Percentiles rank a stretch among this genome's conserved stretches.
phyloP scores from a whole-genome alignment of 2,329 filamentous ascomycete genomes.

The Apiospora kogelbergensis region DNA sequence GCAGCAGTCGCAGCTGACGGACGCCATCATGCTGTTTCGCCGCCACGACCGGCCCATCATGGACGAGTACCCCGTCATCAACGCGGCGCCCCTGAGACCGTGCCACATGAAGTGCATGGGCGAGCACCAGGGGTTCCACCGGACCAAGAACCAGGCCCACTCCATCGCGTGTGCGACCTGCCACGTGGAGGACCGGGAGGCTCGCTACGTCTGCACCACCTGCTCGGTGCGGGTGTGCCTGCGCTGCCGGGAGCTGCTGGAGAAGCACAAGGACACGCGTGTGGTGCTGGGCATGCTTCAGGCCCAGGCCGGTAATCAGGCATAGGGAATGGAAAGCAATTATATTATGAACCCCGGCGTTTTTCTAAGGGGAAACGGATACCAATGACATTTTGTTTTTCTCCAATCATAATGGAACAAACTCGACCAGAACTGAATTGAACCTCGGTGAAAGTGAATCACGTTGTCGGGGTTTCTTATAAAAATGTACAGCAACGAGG shows the following conservation, averaged over 20 bases:
- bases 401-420: not conserved
- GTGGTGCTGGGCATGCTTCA: slow-evolving; percentile 37
- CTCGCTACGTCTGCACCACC: slow-evolving; percentile 49
- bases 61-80: slow-evolving; percentile 22
- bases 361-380: not conserved
- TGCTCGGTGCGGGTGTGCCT: slow-evolving; percentile 54
- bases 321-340: not conserved
- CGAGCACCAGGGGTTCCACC: slow-evolving; percentile 47
- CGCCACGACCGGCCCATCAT: slow-evolving; percentile 9
- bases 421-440: not conserved
- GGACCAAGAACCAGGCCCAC: slow-evolving; percentile 48
- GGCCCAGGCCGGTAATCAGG: not conserved
- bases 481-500: not conserved
- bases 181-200: slow-evolving; percentile 42
- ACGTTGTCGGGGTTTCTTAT: not conserved
- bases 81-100: slow-evolving; percentile 39
- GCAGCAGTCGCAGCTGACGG: slow-evolving; percentile 3
- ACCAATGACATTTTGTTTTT: not conserved
- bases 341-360: not conserved
- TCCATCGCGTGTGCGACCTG: slow-evolving; percentile 56
- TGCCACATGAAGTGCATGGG: slow-evolving; percentile 48
- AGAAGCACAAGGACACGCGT: slow-evolving; percentile 42
- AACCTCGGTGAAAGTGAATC: not conserved
- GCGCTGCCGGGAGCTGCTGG: slow-evolving; percentile 43
- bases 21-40: slow-evolving; percentile 36